A percentile compares a stretch with the other conserved stretches of the same genome.
Evolutionary conservation across 2,329 filamentous ascomycete genomes (phyloP).

Genomic region (Fusarium duplospermum): DNA sequence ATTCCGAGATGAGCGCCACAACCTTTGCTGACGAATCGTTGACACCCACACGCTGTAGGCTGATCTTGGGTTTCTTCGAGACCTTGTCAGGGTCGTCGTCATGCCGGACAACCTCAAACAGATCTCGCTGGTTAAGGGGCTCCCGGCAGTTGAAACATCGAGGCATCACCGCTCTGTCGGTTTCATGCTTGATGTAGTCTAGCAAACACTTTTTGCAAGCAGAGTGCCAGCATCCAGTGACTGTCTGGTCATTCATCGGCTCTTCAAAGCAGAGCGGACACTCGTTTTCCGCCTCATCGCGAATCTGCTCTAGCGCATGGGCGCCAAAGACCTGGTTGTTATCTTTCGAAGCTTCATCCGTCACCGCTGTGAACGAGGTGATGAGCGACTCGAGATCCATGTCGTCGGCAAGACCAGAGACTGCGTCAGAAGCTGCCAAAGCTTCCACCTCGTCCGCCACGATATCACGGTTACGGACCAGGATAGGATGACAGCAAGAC

Average conservation of each 20-base stretch:
- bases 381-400: constrained; percentile 94
- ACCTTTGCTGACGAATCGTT: constrained; percentile 89
- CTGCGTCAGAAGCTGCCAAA: constrained; percentile 77
- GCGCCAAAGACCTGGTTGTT: constrained; percentile 75
- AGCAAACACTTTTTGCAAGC: constrained; percentile 95
- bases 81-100: constrained; percentile 67
- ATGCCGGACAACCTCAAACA: constrained; percentile 92
- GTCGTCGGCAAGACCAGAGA: constrained; percentile 87
- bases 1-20: constrained; percentile 78
- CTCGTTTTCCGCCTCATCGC: constrained; percentile 87
- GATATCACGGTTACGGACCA: constrained; percentile 86
- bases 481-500: constrained; percentile 90
- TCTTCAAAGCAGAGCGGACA: constrained; percentile 96
- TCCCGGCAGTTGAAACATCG: constrained; percentile 93
- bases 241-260: constrained; percentile 92
- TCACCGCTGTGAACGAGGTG: constrained; percentile 80
- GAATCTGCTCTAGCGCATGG: constrained; percentile 89
- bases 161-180: constrained; percentile 78
- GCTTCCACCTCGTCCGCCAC: constrained; percentile 91
- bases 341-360: constrained; percentile 73
- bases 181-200: constrained; percentile 89
- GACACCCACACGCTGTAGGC: constrained; percentile 69
- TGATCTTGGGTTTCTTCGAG: constrained; percentile 64
- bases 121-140: constrained; percentile 81
- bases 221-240: constrained; percentile 97